Base-by-base conservation (phyloP, 2,329 filamentous ascomycete species). In the Dendrostoma leiphaemia region DNA sequence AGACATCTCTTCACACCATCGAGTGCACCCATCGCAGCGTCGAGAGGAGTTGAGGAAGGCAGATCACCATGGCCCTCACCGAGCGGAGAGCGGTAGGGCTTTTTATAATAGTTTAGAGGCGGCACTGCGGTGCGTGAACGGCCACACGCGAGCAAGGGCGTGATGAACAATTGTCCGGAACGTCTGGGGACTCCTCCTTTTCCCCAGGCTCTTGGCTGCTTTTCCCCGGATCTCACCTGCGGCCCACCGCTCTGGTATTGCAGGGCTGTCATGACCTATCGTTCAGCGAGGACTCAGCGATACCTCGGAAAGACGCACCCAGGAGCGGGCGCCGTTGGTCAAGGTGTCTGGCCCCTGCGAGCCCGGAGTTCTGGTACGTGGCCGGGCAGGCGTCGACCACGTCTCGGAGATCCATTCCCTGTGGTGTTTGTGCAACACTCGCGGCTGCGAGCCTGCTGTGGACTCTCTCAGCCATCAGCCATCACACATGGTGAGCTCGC, bases 91-190 rank as follows among this genome's bases (percentile, higher is more conserved):
- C n/a, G n/a, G n/a, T n/a, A n/a, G n/a, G n/a, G 44, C 44, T 26
- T 46, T 46, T 46, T 46, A 46, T 46, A 46, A 12, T 7, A 29
- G n/a, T n/a, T n/a, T n/a, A n/a, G n/a, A n/a, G n/a, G n/a, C 28
- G 19, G 28, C 29, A 21, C 28, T n/a, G 28, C 44, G 15, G 34
- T 15, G 19, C 32, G 34, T 15, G 19, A 46, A 46, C 28, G 44
- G 29, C 44, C 31, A 10, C 28, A 21, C 28, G 12, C 44, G 44
- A 19, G 44, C 44, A 34, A 32, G 44, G 44, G 28, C 44, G 10
- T 34, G 10, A 17, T 34, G 28, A 46, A 31, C 2, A 12, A 46
- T 21, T 17, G 41, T 31, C 41, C 26, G 26, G 26, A 45, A 12
- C 21, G 15, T 23, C 38, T 26, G 23, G 38, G n/a, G 23, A 41